Evolutionary conservation across 2,329 filamentous ascomycete species (phyloP), one percentile per base, ranked within the genome.

Genomic region (Dothistroma septosporum): DNA sequence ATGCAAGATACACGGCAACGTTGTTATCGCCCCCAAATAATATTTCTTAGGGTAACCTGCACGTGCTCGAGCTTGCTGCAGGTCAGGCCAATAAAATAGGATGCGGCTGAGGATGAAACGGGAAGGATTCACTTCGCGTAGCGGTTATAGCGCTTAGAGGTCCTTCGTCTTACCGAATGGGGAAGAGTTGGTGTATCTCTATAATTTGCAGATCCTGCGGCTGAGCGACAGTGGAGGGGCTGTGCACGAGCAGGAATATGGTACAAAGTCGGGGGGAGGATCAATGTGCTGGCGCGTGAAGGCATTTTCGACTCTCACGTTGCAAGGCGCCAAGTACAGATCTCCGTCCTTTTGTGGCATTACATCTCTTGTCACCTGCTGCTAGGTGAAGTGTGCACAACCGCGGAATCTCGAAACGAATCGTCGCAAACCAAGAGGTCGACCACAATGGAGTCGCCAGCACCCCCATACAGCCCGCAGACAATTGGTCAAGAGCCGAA

Each of bases 381-480:
- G 16, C 14, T 5, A 44, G 4, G 14, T 19, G 16, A n/a, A 4
- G 5, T 44, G 41, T 9, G 9, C 19, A 19, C 41, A 3, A 14
- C 16, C 6, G 16, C 31, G 19, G 28, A 16, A 50, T 7, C 22
- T 50, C 12, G 19, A 24, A 50, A 28, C 31, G 10, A 50, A 50
- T 28, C 12, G 5, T 32, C 48, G 11, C 9, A 50, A 3, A 10
- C 24, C 50, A 35, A 31, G 12, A 53, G 35, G 50, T 53, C 50
- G 21, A 31, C 28, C 37, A 47, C 16, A 47, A 56, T 28, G 41
- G 41, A 56, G 19, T 47, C 41, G 9, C 54, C 35, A 56, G 35
- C 54, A 33, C 54, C 54, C 4, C 54, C 54, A 56, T 56, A 56
- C 41, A 56, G 37, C 21, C 35, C 35, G 19, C 44, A 37, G 58